These are phyloP conservation scores for Thelephora ganbajun DNA, from an alignment of 768 basidiomycete species.

Conservation along the genomic window DNA sequence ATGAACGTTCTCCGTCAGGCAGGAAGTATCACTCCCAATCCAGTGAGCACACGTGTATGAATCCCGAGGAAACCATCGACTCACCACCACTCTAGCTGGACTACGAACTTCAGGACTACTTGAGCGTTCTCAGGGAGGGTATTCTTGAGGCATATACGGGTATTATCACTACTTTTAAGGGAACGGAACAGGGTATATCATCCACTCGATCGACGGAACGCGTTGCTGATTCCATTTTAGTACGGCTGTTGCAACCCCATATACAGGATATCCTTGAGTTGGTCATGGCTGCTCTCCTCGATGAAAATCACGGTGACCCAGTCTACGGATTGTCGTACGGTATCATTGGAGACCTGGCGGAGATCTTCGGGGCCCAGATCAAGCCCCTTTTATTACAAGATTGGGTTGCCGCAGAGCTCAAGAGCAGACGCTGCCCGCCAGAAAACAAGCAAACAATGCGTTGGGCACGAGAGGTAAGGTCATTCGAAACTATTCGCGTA, in stretches of 20 bases:
- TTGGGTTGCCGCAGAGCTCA: slow-evolving; percentile 67
- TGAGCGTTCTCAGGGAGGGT: slow-evolving; percentile 78
- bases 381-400: slow-evolving; percentile 65
- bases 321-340: slow-evolving; percentile 69
- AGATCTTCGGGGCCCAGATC: slow-evolving; percentile 72
- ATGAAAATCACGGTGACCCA: slow-evolving; percentile 75
- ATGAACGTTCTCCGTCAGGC: slow-evolving; percentile 90
- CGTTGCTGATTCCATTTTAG: slow-evolving; percentile 15
- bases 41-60: slow-evolving; percentile 33
- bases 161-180: slow-evolving; percentile 83
- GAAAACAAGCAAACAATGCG: slow-evolving; percentile 84
- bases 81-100: slow-evolving; percentile 38
- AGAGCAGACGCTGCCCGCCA: slow-evolving; percentile 57
- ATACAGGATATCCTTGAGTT: slow-evolving; percentile 68
- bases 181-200: slow-evolving; percentile 53
- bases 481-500: slow-evolving; percentile 1
- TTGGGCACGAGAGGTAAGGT: slow-evolving; percentile 82
- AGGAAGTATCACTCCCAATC: slow-evolving; percentile 74
- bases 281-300: slow-evolving; percentile 57
- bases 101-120: slow-evolving; percentile 87
- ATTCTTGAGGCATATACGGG: slow-evolving; percentile 97
- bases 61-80: background rate
- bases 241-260: slow-evolving; percentile 50
- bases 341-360: slow-evolving; percentile 86
- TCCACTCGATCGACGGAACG: background rate